Percentiles rank a stretch among this genome's conserved stretches.
These are phyloP conservation scores for Solioccasus polychromus DNA, from an alignment of 768 basidiomycete species.

Conservation along the genomic window DNA sequence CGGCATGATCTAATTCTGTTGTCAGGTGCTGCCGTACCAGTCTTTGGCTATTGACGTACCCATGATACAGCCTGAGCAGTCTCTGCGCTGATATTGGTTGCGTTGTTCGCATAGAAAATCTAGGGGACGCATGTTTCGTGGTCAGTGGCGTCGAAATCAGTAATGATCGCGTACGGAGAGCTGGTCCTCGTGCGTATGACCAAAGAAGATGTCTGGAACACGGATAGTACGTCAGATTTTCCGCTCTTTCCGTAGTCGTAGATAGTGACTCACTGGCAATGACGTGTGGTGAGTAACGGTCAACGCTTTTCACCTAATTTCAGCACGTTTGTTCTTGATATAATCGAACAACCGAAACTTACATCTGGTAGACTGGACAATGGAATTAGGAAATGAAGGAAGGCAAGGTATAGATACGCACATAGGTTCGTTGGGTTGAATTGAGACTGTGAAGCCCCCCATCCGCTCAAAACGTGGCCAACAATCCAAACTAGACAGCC, in stretches of 20 bases:
- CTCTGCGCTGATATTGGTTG: constrained; percentile 49
- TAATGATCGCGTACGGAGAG: constrained; percentile 41
- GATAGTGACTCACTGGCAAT: constrained; percentile 37
- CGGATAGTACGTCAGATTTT: background rate
- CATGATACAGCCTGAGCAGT: constrained; percentile 52
- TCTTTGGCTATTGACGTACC: constrained; percentile 27
- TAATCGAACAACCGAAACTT: background rate
- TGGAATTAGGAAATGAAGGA: background rate
- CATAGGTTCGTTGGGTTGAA: constrained; percentile 44
- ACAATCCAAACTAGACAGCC: constrained; percentile 43
- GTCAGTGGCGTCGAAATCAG: background rate
- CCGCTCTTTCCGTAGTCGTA: background rate
- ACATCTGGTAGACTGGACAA: constrained; percentile 47
- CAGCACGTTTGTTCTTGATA: background rate
- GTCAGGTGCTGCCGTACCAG: background rate
- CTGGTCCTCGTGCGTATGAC: constrained; percentile 73
- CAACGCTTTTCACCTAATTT: constrained; percentile 31
- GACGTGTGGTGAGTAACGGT: constrained; percentile 47
- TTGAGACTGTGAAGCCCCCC: constrained; percentile 41
- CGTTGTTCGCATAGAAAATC: constrained; percentile 75
- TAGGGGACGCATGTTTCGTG: constrained; percentile 18
- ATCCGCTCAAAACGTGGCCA: constrained; percentile 49
- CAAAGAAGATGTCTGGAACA: constrained; percentile 58
- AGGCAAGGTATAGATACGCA: constrained; percentile 18
- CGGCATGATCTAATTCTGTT: constrained; percentile 34